phyloP scores from a whole-genome alignment of 345 rosid genomes.

The Brassica cretica region DNA sequence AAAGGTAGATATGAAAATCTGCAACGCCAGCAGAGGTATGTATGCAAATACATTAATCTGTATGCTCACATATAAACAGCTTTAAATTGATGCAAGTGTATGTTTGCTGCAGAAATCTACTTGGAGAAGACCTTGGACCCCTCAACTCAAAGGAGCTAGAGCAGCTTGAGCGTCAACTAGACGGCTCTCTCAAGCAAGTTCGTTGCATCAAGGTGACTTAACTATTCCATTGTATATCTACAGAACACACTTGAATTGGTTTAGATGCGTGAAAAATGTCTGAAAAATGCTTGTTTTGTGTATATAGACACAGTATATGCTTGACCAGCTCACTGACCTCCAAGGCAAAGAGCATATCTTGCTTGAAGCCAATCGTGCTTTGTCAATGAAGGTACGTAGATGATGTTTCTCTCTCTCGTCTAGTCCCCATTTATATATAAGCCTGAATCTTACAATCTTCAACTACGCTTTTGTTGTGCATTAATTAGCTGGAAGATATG shows the following conservation, averaged over 20 bases:
- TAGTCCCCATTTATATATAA: neutral
- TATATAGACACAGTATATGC: constrained; percentile 86
- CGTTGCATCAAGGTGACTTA: constrained; percentile 77
- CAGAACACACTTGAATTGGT: neutral
- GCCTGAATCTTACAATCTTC: neutral
- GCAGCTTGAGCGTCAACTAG: constrained; percentile 93
- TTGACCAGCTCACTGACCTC: constrained; percentile 91
- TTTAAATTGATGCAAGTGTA: constrained; percentile 10
- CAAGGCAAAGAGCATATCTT: constrained; percentile 83
- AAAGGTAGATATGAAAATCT: constrained; percentile 40
- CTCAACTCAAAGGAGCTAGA: constrained; percentile 85
- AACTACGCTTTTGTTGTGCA: neutral
- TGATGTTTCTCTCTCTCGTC: neutral
- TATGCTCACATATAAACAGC: neutral
- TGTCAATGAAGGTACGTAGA: constrained; percentile 80
- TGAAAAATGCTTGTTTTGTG: constrained; percentile 23
- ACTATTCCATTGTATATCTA: neutral
- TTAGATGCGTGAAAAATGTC: neutral
- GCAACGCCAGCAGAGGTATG: constrained; percentile 43
- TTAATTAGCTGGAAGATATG: constrained; percentile 80
- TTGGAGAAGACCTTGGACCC: constrained; percentile 95
- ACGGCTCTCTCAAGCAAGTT: constrained; percentile 80
- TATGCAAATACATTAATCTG: neutral
- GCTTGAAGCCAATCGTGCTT: constrained; percentile 82
- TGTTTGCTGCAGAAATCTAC: constrained; percentile 64